Evolutionary conservation across 805 yeast genomes (phyloP), one percentile per base, ranked within the genome.

Genomic region (Barnettozyma botsteinii): DNA sequence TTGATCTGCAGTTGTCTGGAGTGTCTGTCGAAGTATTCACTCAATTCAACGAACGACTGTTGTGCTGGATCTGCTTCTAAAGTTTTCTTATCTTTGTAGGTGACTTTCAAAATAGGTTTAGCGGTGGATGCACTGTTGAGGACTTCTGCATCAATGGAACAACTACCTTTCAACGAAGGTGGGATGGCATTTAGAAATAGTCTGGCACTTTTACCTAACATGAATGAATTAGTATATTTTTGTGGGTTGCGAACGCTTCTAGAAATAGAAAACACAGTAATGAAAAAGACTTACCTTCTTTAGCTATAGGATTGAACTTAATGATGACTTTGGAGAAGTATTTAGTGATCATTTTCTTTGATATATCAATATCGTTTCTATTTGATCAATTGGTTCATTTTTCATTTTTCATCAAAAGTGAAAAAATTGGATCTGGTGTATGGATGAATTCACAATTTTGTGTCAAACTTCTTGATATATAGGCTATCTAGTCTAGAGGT

Each of bases 141-240:
- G 20, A 87, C 72, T 54, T 81, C 79, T 51, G 74, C 75, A 47
- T 81, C 79, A 3, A 89, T 65, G n/a, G 69, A 60, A 40, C 89
- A 78, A 8, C 71, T 57, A 30, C 73, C 68, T 52, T 82, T 80
- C 52, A 79, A 67, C 23, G 78, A 67, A 7, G 93, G 87, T 10
- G 97, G 97, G 31, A 89, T 75, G 38, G 85, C 73, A 10, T 93
- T 72, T 33, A 89, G 70, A 52, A 89, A 81, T 8, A 84, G 66
- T 52, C 98, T 77, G 5, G 95, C 88, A 7, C 84, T 69, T 60
- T 81, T 84, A 32, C 88, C 93, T 65, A 22, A 6, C 0, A 13
- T 21, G 23, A 21, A 21, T 21, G 8, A 21, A 21, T 7, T 21
- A 9, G 9, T 21, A 7, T 21, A 7, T 21, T 21, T 21, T 21